Evolutionary conservation across 2,329 filamentous ascomycete genomes (phyloP).

Genomic region (Diaporthe australafricana): DNA sequence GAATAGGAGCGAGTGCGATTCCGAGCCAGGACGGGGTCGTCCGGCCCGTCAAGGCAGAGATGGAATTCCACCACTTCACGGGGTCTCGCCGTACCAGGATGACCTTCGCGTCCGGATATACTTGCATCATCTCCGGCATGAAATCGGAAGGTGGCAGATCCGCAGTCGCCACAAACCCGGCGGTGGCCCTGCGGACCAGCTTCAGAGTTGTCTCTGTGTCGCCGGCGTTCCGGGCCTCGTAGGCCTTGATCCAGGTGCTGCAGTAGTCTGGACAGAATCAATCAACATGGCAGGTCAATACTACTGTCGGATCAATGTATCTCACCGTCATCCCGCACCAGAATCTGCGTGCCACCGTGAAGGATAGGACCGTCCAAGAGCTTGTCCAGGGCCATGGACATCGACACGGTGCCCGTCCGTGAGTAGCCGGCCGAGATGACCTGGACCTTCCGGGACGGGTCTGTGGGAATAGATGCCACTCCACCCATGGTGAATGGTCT

Average conservation of each 20-base stretch:
- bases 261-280: too few species aligned
- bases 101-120: conserved; percentile 16
- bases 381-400: conserved; percentile 35
- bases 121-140: conserved; percentile 24
- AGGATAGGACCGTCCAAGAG: conserved; percentile 28
- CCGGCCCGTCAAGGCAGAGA: not conserved
- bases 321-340: conserved; percentile 29
- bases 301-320: too few species aligned
- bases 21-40: conserved; percentile 24
- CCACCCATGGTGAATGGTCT: conserved; percentile 36
- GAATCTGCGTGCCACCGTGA: conserved; percentile 33
- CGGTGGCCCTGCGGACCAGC: conserved; percentile 39
- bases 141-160: conserved; percentile 20
- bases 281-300: too few species aligned
- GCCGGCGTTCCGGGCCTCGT: conserved; percentile 40
- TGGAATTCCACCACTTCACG: conserved; percentile 15
- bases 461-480: conserved; percentile 30
- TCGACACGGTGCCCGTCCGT: conserved; percentile 35
- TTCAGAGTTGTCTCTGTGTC: conserved; percentile 41
- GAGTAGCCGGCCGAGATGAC: conserved; percentile 37
- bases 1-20: not conserved
- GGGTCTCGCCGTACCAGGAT: conserved; percentile 12
- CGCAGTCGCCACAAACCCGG: not conserved
- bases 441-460: conserved; percentile 22
- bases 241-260: conserved; percentile 42